phyloP scores from a whole-genome alignment of 495 filamentous ascomycete genomes.

The Melanomma pulvis-pyrius region DNA sequence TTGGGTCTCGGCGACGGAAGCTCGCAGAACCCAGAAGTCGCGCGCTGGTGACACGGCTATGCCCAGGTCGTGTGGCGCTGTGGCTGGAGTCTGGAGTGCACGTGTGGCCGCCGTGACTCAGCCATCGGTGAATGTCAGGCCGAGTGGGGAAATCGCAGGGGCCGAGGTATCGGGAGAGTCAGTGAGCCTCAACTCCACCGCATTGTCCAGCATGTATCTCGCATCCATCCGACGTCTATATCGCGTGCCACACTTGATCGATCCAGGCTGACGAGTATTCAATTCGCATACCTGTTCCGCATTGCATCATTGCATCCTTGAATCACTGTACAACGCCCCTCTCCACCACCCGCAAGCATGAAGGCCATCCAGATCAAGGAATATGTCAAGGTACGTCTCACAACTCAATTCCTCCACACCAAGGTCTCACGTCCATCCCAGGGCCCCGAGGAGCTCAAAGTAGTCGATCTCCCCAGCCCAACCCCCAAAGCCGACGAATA shows the following conservation, averaged over 20 bases:
- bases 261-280: not conserved
- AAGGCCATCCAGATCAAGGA: conserved; percentile 78
- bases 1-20: not conserved
- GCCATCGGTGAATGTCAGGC: not conserved
- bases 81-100: too few relatives aligned
- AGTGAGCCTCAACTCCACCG: not conserved
- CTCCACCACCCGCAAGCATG: conserved; percentile 54
- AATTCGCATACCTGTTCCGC: not conserved
- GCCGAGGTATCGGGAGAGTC: conserved; percentile 25
- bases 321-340: not conserved
- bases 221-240: not conserved
- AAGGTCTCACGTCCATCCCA: conserved; percentile 43
- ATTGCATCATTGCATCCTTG: not conserved
- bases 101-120: not conserved
- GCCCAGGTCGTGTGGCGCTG: not conserved
- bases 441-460: conserved; percentile 77
- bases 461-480: conserved; percentile 73
- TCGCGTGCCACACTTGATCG: not conserved
- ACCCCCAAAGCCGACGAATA: conserved; percentile 72
- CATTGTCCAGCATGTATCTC: not conserved
- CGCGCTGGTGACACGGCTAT: not conserved
- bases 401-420: not conserved
- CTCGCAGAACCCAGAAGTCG: not conserved
- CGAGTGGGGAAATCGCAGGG: conserved; percentile 18
- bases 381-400: conserved; percentile 72